phyloP scores from a whole-genome alignment of 1,284 basidiomycete genomes.

The Ceratorhiza oryzae-sativae region DNA sequence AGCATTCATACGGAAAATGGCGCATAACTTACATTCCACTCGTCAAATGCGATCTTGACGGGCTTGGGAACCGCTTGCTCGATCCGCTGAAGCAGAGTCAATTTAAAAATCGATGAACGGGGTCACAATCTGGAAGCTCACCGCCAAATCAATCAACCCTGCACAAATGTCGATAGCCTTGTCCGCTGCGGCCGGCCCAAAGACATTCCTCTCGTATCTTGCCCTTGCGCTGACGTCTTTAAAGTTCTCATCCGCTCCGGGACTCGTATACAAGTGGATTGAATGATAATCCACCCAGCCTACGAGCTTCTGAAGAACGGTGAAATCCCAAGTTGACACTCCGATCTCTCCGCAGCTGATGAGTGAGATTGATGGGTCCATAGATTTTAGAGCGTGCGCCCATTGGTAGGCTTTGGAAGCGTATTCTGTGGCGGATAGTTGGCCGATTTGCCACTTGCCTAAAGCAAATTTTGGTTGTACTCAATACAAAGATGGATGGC shows the following conservation, averaged over 20 bases:
- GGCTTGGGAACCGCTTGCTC: slow-evolving; percentile 35
- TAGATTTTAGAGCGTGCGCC: slow-evolving; percentile 67
- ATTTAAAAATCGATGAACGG: not conserved
- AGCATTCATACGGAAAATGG: too few relatives aligned
- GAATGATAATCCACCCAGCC: slow-evolving; percentile 52
- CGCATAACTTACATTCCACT: slow-evolving; percentile 58
- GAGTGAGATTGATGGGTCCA: slow-evolving; percentile 66
- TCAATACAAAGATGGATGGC: slow-evolving; percentile 37
- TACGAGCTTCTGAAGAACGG: slow-evolving; percentile 50
- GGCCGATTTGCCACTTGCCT: slow-evolving; percentile 70
- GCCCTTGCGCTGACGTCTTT: slow-evolving; percentile 16
- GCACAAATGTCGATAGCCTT: slow-evolving; percentile 52
- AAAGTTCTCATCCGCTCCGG: slow-evolving; percentile 23
- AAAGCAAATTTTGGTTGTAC: slow-evolving; percentile 43
- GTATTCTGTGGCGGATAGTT: slow-evolving; percentile 65
- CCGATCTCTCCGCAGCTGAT: slow-evolving; percentile 68
- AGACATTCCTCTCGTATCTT: slow-evolving; percentile 56
- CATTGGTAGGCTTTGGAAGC: slow-evolving; percentile 66
- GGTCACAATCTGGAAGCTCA: not conserved
- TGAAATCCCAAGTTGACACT: slow-evolving; percentile 51
- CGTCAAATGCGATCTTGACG: slow-evolving; percentile 61
- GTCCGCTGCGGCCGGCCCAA: slow-evolving; percentile 53
- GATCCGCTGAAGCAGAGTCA: slow-evolving; percentile 2
- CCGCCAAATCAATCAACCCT: slow-evolving; percentile 53
- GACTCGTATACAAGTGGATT: slow-evolving; percentile 43